These are phyloP conservation scores for Hypoxylon fragiforme DNA, from an alignment of 495 filamentous ascomycete genomes.

Conservation along the genomic window DNA sequence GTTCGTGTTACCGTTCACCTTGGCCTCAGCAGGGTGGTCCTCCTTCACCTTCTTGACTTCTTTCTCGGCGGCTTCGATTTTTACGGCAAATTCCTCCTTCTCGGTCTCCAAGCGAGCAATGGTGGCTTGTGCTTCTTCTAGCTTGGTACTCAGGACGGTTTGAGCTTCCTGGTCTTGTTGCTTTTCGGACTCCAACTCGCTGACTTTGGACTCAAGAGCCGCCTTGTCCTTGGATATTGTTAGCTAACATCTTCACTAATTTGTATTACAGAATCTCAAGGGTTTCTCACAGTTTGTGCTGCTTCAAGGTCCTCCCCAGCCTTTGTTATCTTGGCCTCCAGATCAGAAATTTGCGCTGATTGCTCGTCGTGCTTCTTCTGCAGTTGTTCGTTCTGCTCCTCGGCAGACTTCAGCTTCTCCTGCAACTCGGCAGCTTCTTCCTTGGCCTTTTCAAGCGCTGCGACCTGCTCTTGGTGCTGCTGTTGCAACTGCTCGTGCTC, in stretches of 20 bases:
- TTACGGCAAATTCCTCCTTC: too few species aligned
- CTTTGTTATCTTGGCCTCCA: slow-evolving; percentile 24
- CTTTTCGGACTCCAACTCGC: slow-evolving; percentile 14
- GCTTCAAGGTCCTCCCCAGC: slow-evolving; percentile 18
- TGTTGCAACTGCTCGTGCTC: slow-evolving; percentile 13
- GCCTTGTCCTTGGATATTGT: slow-evolving; percentile 18
- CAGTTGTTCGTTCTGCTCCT: slow-evolving; percentile 10
- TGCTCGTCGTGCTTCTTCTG: slow-evolving; percentile 24
- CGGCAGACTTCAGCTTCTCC: slow-evolving; percentile 9
- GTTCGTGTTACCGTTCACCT: slow-evolving; percentile 23
- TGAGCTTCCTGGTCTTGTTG: slow-evolving; percentile 15
- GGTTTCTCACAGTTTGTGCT: slow-evolving; percentile 13
- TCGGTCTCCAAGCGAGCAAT: slow-evolving; percentile 17
- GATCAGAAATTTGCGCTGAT: slow-evolving; percentile 7
- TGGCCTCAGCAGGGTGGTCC: slow-evolving; percentile 6
- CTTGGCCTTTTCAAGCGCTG: slow-evolving; percentile 6
- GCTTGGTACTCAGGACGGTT: slow-evolving; percentile 17
- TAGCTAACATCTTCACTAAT: neutral
- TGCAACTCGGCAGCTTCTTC: slow-evolving; percentile 14
- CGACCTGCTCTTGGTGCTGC: slow-evolving; percentile 5
- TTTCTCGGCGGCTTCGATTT: slow-evolving; percentile 14
- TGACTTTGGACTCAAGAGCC: slow-evolving; percentile 18
- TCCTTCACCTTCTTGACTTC: slow-evolving; percentile 20
- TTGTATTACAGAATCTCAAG: neutral
- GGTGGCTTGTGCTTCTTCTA: slow-evolving; percentile 14